phyloP scores from a whole-genome alignment of 2,329 filamentous ascomycete species.

The Graphium sp. region DNA sequence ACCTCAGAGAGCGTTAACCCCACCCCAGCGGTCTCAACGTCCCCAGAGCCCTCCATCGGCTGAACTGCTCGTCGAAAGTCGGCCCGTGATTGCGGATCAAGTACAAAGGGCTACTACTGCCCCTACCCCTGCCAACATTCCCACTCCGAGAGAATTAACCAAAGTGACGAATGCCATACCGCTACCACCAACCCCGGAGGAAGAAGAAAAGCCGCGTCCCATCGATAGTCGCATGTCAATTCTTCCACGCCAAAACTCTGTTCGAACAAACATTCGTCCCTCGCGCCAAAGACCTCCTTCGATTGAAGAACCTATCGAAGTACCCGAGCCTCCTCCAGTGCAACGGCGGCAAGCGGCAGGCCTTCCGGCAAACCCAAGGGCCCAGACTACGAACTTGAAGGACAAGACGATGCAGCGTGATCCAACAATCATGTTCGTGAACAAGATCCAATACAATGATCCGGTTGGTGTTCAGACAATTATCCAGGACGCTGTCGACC shows the following conservation, averaged over 20 bases:
- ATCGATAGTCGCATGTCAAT: conserved; percentile 7
- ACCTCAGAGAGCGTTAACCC: no score
- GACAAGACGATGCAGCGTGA: conserved; percentile 12
- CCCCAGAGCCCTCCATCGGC: no score
- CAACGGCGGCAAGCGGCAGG: conserved; percentile 27
- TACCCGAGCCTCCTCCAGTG: conserved; percentile 16
- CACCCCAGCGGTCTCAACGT: no score
- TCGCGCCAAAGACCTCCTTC: conserved; percentile 12
- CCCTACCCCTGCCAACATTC: not conserved
- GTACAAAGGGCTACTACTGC: conserved; percentile 2
- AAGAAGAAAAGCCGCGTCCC: not conserved
- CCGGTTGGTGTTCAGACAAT: conserved; percentile 29
- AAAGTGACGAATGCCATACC: no score
- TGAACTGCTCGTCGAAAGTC: no score
- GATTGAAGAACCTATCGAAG: conserved; percentile 8
- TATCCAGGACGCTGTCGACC: conserved; percentile 23
- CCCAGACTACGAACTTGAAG: conserved; percentile 17
- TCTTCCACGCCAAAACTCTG: conserved; percentile 14
- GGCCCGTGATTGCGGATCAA: no score
- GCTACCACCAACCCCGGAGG: conserved; percentile 1
- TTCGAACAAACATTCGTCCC: conserved; percentile 13
- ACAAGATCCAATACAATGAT: conserved; percentile 37
- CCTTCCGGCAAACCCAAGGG: conserved; percentile 28
- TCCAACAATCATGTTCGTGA: conserved; percentile 37
- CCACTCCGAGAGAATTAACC: no score